Evolutionary conservation across 441 rosid genomes (phyloP), one percentile per base, ranked within the genome.

Genomic region (Bocquillonia castaneifolia): DNA sequence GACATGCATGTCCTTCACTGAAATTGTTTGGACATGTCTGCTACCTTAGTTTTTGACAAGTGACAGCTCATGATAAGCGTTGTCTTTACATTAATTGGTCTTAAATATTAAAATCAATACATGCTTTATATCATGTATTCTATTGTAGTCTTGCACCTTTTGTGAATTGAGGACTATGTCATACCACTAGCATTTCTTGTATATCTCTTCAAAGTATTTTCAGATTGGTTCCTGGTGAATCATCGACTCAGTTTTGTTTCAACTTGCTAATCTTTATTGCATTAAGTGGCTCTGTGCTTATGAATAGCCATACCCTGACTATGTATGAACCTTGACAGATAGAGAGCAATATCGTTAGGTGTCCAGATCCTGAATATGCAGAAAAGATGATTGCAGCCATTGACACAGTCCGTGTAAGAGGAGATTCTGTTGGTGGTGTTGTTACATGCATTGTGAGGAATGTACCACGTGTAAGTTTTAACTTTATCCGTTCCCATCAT

Each of bases 301-400:
- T 37, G 3, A 28, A 28, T 59, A 32, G 50, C 56, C 66, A 59
- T 42, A 29, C 25, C 57, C 78, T 72, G 52, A 70, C 66, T 51
- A 29, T 69, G 23, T 18, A 37, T 32, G 66, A 6, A 29, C 47
- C 13, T 74, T 81, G 53, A 45, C 86, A 94, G 99, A 83, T 92
- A 71, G 99, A 94, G 80, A 84, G 87, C 75, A 94, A 94, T 76
- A 94, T 94, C 20, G 96, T 85, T 29, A 88, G 99, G 75, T 94
- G 99, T 78, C 99, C 98, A 67, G 78, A 92, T 83, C 96, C 97
- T 52, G 96, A 81, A 76, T 91, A 85, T 72, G 97, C 99, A 0
- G 90, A 90, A 77, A 91, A 94, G 86, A 86, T 94, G 99, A 94
- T 94, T 73, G 92, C 89, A 52, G 93, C 96, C 0, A 87, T 93